Base-by-base conservation (phyloP, 139 green algal species). In the Auxenochlorella protothecoides region DNA sequence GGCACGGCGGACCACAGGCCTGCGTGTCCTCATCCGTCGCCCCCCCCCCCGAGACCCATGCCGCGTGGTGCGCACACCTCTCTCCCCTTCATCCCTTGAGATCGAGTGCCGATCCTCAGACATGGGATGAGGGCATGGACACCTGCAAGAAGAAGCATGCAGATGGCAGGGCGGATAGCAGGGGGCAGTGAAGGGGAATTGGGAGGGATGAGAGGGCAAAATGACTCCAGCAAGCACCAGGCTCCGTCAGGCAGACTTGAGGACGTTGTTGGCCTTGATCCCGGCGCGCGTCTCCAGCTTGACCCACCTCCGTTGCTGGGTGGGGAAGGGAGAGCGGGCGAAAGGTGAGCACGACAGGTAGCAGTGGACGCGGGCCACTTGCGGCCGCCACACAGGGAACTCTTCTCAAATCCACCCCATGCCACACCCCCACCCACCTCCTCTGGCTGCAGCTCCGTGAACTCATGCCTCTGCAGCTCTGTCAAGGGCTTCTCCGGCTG, bases 231-330 rank as follows among this genome's bases (percentile, higher is more conserved):
- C 11, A 0, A 9, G 57, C 57, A 11, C 9, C 9, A 9, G 57
- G 9, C 9, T 62, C 9, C 57, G 57, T 62, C 57, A 11, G 11
- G 57, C 57, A 62, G 9, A 62, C 9, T 70, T 70, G 6, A 62
- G 10, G 2, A 62, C 12, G 53, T 83, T 83, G 15, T 16, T 27
- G 9, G 16, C 53, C 13, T 73, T 69, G 52, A 83, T 83, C 14
- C 27, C 53, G 15, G 68, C 55, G 53, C 78, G 63, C 57, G 79
- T 83, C 53, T 76, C 53, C 52, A 83, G 62, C 73, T 79, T 83
- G n/a, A 70, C 61, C 27, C 62, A 71, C 55, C 68, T 52, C 59
- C 55, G 61, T 11, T 70, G 13, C 73, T 83, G 72, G 27, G 27
- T 44, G 27, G 27, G 27, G 27, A 44, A 44, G 27, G 27, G 27